These are phyloP conservation scores for Boletus reticulatus DNA, from an alignment of 768 basidiomycete genomes.

Conservation along the genomic window DNA sequence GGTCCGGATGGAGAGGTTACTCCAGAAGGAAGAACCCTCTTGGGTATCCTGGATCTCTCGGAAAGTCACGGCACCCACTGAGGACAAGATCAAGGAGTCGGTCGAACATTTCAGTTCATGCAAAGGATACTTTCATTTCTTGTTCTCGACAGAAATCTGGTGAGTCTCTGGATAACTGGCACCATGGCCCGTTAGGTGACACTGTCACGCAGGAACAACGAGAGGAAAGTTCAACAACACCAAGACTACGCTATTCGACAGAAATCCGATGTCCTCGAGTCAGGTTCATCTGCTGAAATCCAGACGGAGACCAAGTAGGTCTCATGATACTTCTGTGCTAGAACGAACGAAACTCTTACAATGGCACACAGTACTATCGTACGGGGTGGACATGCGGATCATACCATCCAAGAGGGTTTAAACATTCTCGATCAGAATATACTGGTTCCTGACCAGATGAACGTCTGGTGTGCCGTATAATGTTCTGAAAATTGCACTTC, in stretches of 20 bases:
- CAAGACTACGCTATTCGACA: neutral
- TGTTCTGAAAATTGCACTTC: neutral
- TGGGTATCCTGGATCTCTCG: too few relatives aligned
- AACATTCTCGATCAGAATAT: too few relatives aligned
- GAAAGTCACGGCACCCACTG: accelerated
- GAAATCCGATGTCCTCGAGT: neutral
- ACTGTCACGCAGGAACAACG: neutral
- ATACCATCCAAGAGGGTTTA: too few relatives aligned
- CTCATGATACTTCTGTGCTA: too few relatives aligned
- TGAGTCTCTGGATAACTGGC: neutral
- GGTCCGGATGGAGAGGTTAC: neutral
- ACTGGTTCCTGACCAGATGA: too few relatives aligned
- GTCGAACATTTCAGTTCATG: neutral
- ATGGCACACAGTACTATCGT: too few relatives aligned
- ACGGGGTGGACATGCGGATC: too few relatives aligned
- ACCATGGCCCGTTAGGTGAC: too few relatives aligned
- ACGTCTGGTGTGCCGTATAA: too few relatives aligned
- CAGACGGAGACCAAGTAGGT: neutral
- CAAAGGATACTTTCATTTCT: neutral
- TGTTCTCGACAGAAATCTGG: neutral
- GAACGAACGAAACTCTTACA: too few relatives aligned
- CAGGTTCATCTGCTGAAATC: neutral
- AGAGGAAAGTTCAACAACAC: neutral
- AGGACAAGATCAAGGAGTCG: neutral
- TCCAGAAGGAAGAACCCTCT: neutral